These are phyloP conservation scores for Globisporangium recalcitrans DNA, from an alignment of 352 stramenopile genomes.

Conservation along the genomic window DNA sequence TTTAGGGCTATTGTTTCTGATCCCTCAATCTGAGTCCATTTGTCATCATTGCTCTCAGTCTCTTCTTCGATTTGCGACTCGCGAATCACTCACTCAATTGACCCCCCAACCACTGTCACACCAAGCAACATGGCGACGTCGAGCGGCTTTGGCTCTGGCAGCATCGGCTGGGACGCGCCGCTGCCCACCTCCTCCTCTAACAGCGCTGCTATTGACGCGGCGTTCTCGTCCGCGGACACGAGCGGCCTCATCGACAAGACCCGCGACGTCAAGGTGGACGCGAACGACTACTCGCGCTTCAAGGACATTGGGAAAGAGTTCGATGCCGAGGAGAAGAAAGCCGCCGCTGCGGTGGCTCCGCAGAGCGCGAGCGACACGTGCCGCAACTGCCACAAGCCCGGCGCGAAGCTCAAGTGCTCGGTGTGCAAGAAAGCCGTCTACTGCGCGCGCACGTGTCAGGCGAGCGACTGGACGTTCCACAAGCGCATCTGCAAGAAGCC, in stretches of 20 bases:
- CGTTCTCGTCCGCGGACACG: slow-evolving; percentile 22
- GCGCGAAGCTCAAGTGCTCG: slow-evolving; percentile 83
- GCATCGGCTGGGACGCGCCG: slow-evolving; percentile 48
- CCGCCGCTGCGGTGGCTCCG: slow-evolving; percentile 9
- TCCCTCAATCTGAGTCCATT: no score
- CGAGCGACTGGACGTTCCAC: slow-evolving; percentile 83
- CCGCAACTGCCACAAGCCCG: slow-evolving; percentile 73
- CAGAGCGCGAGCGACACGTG: slow-evolving; percentile 26
- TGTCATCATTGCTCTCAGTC: no score
- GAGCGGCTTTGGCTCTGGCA: slow-evolving; percentile 11
- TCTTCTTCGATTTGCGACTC: no score
- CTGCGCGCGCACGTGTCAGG: slow-evolving; percentile 73
- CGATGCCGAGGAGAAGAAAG: slow-evolving; percentile 31
- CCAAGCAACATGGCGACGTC: neutral
- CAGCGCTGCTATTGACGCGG: neutral
- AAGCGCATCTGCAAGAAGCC: slow-evolving; percentile 87
- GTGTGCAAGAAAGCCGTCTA: slow-evolving; percentile 85
- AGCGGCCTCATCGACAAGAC: slow-evolving; percentile 58
- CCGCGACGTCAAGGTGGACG: slow-evolving; percentile 61
- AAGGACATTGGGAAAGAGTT: slow-evolving; percentile 57
- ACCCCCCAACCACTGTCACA: neutral
- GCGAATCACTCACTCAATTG: neutral
- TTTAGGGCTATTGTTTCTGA: neutral
- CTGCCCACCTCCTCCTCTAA: slow-evolving; percentile 16
- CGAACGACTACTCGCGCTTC: slow-evolving; percentile 86